Evolutionary conservation across 306 rosid genomes (phyloP).

Genomic region (Trichosanthes truncata): DNA sequence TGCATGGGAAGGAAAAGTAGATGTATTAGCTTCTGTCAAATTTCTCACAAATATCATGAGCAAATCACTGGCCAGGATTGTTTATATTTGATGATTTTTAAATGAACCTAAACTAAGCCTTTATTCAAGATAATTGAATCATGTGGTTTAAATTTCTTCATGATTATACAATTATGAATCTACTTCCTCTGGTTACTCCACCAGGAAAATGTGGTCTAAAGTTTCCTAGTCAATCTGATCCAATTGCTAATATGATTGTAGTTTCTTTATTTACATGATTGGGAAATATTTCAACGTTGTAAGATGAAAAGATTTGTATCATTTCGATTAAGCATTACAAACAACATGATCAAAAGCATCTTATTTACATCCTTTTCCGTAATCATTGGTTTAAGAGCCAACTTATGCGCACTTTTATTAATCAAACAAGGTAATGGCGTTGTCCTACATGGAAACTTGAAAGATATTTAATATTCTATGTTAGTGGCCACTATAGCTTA

Average conservation of each 20-base stretch:
- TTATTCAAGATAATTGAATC: background rate
- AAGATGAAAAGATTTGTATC: background rate
- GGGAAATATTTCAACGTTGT: background rate
- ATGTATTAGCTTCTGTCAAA: background rate
- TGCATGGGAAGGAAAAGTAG: no score
- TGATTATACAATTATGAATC: background rate
- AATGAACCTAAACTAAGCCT: background rate
- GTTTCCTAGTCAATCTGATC: background rate
- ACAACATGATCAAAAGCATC: background rate
- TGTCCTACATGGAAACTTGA: background rate
- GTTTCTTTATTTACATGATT: background rate
- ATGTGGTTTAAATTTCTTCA: background rate
- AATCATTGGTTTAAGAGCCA: background rate
- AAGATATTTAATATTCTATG: background rate
- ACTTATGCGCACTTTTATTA: background rate
- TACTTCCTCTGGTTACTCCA: background rate
- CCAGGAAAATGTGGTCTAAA: background rate
- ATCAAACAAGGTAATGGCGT: no score
- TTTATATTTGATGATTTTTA: no score
- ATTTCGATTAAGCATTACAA: background rate
- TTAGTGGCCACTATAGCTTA: background rate
- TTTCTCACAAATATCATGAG: background rate
- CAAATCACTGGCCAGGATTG: background rate
- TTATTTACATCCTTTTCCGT: no score
- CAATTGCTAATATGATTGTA: background rate